Base-by-base conservation (phyloP, 495 filamentous ascomycete species). In the Jackrogersella multiformis region DNA sequence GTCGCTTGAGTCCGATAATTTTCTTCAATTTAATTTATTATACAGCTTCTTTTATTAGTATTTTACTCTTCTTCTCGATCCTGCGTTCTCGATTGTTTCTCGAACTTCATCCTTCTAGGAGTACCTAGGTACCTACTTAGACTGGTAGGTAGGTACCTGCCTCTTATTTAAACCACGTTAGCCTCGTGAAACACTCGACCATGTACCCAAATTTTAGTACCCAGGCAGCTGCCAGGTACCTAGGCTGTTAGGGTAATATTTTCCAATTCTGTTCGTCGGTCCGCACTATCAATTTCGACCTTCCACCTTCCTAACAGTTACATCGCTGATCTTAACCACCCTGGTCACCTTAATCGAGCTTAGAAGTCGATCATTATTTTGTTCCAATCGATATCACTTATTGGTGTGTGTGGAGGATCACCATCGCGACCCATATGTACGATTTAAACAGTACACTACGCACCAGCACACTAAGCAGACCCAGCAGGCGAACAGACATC, bases 281-380 rank as follows among this genome's bases (percentile, higher is more conserved):
- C 55, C 60, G 58, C 56, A 12, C 23, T 57, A 45, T 52, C 44
- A 53, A 63, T 64, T 52, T 61, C 38, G 48, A 49, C 21, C 39
- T 44, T 56, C 59, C 55, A 38, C 48, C 46, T 32, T 32, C n/a
- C 45, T 15, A 5, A 24, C 45, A 28, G 13, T 35, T 42, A 41
- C 21, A 44, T 0, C 38, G 10, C 42, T 38, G 35, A 28, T 15
- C 48, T 53, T 44, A 15, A 16, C 26, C 13, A 52, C 26, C 38
- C 35, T 20, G 5, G 62, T 45, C 62, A 26, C 24, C 28, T 56
- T 54, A n/a, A 55, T 57, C 57, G 16, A n/a, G 59, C 58, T 54
- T 46, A 54, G 15, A 39, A 30, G 66, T 35, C 66, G 66, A 69
- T 69, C 66, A 21, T 26, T 59, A 64, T 69, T 59, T 69, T 44